These are phyloP conservation scores for Ophiostoma himal-ulmi DNA, from an alignment of 2,329 filamentous ascomycete species.

Conservation along the genomic window DNA sequence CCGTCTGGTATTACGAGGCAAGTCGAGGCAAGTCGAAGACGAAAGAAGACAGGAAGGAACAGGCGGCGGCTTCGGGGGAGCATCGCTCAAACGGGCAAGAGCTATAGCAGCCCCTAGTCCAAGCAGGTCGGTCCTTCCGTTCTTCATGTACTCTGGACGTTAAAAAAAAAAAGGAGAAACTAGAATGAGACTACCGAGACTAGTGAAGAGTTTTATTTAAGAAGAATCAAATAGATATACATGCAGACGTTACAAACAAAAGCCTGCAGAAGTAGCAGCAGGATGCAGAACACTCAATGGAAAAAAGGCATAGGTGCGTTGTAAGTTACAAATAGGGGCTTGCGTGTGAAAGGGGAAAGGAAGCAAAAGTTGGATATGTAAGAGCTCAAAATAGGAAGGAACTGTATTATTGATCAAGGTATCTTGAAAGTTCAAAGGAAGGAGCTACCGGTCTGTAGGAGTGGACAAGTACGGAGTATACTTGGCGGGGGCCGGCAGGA, in stretches of 20 bases:
- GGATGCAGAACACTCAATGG: not conserved
- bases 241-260: not conserved
- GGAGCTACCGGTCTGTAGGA: not conserved
- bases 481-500: not conserved
- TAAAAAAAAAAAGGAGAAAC: not conserved
- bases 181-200: slow-evolving; percentile 8
- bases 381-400: slow-evolving; percentile 1
- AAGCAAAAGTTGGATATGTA: not conserved
- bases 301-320: not conserved
- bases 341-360: not conserved
- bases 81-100: slow-evolving; percentile 4
- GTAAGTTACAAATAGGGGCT: not conserved
- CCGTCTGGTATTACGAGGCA: slow-evolving; percentile 1
- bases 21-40: not conserved
- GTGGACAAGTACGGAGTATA: not conserved
- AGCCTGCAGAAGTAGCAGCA: not conserved
- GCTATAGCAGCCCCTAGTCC: not conserved
- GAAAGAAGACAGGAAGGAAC: not conserved
- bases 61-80: slow-evolving; percentile 10
- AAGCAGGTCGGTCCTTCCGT: slow-evolving; percentile 11
- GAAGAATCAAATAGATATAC: not conserved
- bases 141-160: not conserved
- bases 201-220: not conserved
- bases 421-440: not conserved
- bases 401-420: not conserved